phyloP scores from a whole-genome alignment of 2,329 filamentous ascomycete species.

The Westerdykella sp. region DNA sequence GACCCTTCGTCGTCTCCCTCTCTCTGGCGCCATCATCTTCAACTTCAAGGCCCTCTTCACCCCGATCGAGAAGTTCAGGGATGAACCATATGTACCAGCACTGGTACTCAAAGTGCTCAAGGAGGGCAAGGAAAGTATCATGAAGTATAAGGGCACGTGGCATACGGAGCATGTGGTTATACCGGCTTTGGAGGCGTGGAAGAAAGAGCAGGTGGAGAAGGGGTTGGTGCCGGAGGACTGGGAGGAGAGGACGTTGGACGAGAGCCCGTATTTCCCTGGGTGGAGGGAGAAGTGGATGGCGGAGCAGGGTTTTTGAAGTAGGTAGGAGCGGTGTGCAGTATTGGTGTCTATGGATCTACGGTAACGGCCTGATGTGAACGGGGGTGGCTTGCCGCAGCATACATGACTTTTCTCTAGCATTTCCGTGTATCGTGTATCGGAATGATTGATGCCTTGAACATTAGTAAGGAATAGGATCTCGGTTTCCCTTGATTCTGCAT shows the following conservation, averaged over 20 bases:
- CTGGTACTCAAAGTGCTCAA: slow-evolving; percentile 62
- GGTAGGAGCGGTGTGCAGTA: no score
- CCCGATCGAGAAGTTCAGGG: slow-evolving; percentile 59
- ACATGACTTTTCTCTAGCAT: no score
- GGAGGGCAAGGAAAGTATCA: slow-evolving; percentile 62
- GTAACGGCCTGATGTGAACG: no score
- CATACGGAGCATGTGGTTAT: slow-evolving; percentile 69
- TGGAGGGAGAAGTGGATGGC: slow-evolving; percentile 71
- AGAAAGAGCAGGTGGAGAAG: slow-evolving; percentile 58
- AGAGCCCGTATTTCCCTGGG: slow-evolving; percentile 68
- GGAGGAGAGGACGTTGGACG: slow-evolving; percentile 63
- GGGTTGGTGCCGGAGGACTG: slow-evolving; percentile 57
- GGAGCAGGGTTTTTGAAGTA: slow-evolving; percentile 52
- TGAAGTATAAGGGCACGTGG: slow-evolving; percentile 79
- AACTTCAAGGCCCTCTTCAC: slow-evolving; percentile 88
- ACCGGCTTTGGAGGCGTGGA: slow-evolving; percentile 58
- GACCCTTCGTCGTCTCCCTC: slow-evolving; percentile 69
- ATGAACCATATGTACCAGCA: slow-evolving; percentile 67
- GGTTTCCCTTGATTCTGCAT: no score
- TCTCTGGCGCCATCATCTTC: slow-evolving; percentile 71
- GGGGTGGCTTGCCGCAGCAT: no score
- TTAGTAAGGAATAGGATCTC: no score
- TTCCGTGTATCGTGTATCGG: no score
- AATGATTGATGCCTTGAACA: no score
- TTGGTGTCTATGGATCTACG: no score